Base-by-base conservation (phyloP, 352 stramenopile species). In the Phytophthora ohioensis region DNA sequence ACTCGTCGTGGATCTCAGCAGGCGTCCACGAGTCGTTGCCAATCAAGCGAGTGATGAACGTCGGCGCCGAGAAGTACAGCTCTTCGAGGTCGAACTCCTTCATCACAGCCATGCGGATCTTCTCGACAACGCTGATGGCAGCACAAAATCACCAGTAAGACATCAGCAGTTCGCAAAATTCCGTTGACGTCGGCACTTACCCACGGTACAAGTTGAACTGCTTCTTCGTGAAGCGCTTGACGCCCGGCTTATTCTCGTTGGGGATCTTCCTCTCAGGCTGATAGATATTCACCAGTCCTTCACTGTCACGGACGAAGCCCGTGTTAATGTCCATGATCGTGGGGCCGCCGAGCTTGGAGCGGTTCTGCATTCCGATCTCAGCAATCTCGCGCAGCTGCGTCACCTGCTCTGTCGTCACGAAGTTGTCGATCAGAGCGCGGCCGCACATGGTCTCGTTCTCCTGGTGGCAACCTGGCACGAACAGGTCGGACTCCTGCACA, bases 261-360 rank as follows among this genome's bases (percentile, higher is more conserved):
- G 70, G 73, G 36, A 84, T 75, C 34, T 69, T 73, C 34, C 67
- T 78, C 21, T 80, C 57, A 9, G 72, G 71, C 66, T 93, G 85
- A 69, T 98, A 98, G 34, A 98, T 91, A 76, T 96, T 97, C n/a
- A 91, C 77, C n/a, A 98, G 76, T 4, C 91, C 89, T 41, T 92
- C 74, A 38, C 80, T 89, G 61, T 97, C 85, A 57, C 91, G 96
- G 65, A 96, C 89, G 63, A 88, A 97, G 15, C 92, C 90, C 53
- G 83, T 91, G 75, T 98, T 97, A 55, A 96, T 82, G 73, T 98
- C 93, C 83, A 98, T 92, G 75, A 98, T 98, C 38, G 92, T 97
- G 10, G 93, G 93, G 0, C 93, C 93, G 12, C 88, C 90, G 27
- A 90, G 76, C 35, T 67, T 67, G 32, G 82, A 90, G 57, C 85